These are phyloP conservation scores for Pleurotus sapidus DNA, from an alignment of 768 basidiomycete species.

Conservation along the genomic window DNA sequence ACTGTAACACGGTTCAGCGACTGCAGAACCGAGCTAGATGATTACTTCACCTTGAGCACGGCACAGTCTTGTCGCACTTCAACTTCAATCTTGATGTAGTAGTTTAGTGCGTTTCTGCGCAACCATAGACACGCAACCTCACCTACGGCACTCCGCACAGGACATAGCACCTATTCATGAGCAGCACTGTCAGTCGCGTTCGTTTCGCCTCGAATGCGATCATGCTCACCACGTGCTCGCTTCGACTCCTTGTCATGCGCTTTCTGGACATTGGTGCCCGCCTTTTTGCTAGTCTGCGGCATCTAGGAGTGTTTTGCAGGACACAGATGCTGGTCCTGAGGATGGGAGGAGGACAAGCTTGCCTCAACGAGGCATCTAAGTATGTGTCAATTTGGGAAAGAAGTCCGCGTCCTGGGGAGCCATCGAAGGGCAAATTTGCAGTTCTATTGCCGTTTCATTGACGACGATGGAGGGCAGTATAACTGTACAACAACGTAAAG, in stretches of 20 bases:
- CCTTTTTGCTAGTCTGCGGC: slow-evolving; percentile 50
- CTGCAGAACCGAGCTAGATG: neutral
- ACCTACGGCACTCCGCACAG: slow-evolving; percentile 68
- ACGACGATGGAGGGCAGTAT: neutral
- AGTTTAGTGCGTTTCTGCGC: too few relatives aligned
- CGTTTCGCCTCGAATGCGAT: too few relatives aligned
- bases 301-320: slow-evolving; percentile 22
- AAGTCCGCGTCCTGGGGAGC: neutral
- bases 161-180: slow-evolving; percentile 40
- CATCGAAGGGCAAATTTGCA: neutral
- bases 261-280: slow-evolving; percentile 36
- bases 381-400: slow-evolving; percentile 3
- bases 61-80: slow-evolving; percentile 73
- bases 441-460: slow-evolving; percentile 3
- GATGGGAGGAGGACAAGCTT: neutral
- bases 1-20: slow-evolving; percentile 19
- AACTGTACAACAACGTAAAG: neutral
- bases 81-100: slow-evolving; percentile 50
- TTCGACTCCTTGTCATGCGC: slow-evolving; percentile 67
- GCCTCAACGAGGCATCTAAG: neutral
- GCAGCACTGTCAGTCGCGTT: too few relatives aligned
- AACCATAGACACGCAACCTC: slow-evolving; percentile 2
- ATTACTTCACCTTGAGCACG: slow-evolving; percentile 43
- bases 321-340: neutral
- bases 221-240: slow-evolving; percentile 47